Evolutionary conservation across 2,329 filamentous ascomycete species (phyloP).

Genomic region (Aspergillus fijiensis): DNA sequence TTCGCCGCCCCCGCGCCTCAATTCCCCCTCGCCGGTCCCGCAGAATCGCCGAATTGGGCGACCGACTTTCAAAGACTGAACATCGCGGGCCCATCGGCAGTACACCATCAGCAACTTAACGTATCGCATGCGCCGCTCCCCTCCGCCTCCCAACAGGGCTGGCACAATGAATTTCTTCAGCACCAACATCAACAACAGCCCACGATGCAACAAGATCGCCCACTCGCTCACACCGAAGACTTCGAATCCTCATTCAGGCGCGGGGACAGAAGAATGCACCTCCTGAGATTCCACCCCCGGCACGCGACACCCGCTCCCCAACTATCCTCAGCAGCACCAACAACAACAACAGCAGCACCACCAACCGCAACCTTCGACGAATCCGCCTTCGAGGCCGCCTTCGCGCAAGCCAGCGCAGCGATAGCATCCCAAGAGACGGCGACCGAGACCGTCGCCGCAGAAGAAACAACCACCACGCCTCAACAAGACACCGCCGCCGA

Average conservation of each 20-base stretch:
- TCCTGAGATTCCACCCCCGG: slow-evolving; percentile 21
- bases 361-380: slow-evolving; percentile 42
- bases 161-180: slow-evolving; percentile 62
- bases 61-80: slow-evolving; percentile 48
- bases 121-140: slow-evolving; percentile 38
- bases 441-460: slow-evolving; percentile 7
- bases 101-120: slow-evolving; percentile 52
- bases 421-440: slow-evolving; percentile 31
- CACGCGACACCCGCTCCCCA: slow-evolving; percentile 28
- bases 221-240: slow-evolving; percentile 7
- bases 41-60: slow-evolving; percentile 40
- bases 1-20: slow-evolving; percentile 27
- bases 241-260: slow-evolving; percentile 34
- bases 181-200: slow-evolving; percentile 35
- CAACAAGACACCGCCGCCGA: slow-evolving; percentile 1
- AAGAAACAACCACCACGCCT: too few relatives aligned
- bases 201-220: slow-evolving; percentile 21
- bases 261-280: slow-evolving; percentile 26
- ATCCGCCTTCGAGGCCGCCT: slow-evolving; percentile 48
- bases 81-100: slow-evolving; percentile 39
- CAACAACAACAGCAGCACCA: slow-evolving; percentile 26
- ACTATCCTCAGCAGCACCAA: slow-evolving; percentile 26
- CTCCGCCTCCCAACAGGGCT: slow-evolving; percentile 41
- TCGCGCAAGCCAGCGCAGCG: slow-evolving; percentile 42
- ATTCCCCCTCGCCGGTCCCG: slow-evolving; percentile 24